Evolutionary conservation across 78 protist species (phyloP).

Genomic region (Protostelium mycophagum): DNA sequence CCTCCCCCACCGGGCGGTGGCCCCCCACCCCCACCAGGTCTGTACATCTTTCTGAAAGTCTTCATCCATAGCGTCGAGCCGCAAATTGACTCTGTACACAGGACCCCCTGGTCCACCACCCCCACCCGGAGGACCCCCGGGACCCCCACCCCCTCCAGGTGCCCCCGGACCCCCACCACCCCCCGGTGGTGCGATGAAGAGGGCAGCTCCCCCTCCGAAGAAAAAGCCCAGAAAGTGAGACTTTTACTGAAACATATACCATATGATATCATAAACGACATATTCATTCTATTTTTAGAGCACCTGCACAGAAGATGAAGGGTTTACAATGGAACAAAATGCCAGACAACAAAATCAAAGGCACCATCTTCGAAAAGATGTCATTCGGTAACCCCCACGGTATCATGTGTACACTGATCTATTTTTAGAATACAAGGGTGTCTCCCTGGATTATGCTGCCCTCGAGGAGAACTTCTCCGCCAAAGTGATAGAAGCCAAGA

Average conservation of each 20-base stretch:
- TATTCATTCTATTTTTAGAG: no score
- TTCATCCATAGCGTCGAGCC: no score
- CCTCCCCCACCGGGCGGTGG: not conserved
- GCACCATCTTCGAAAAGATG: constrained; percentile 44
- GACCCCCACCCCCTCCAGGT: constrained; percentile 36
- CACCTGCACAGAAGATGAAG: constrained; percentile 56
- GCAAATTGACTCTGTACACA: no score
- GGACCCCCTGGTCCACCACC: not conserved
- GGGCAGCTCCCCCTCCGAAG: constrained; percentile 54
- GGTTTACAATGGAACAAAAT: constrained; percentile 59
- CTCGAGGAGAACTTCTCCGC: constrained; percentile 52
- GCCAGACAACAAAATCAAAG: constrained; percentile 42
- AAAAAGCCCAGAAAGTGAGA: constrained; percentile 16
- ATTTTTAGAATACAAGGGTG: constrained; percentile 15
- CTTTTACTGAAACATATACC: no score
- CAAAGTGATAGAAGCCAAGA: constrained; percentile 53
- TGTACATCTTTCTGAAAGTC: not conserved
- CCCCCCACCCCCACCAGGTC: not conserved
- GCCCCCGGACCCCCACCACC: constrained; percentile 28
- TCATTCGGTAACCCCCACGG: constrained; percentile 8
- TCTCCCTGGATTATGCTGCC: constrained; percentile 43
- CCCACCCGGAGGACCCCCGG: constrained; percentile 9
- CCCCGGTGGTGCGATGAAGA: constrained; percentile 24
- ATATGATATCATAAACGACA: no score
- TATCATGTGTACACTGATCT: not conserved